These are phyloP conservation scores for Teratosphaeria nubilosa DNA, from an alignment of 2,329 filamentous ascomycete genomes.

Conservation along the genomic window DNA sequence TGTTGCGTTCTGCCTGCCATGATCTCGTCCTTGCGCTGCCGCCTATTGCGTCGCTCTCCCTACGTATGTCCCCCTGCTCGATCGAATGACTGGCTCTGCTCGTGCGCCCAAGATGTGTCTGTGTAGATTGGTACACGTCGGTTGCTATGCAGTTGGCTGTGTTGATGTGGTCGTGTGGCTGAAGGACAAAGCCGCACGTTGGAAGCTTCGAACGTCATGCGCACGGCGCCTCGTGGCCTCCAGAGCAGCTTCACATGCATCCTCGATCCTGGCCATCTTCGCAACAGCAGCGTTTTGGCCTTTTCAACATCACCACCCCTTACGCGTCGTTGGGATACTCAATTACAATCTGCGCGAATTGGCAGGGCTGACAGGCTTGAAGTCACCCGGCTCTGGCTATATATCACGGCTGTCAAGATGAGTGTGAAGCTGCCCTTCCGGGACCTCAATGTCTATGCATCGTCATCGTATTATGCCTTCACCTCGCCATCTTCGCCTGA, in stretches of 20 bases:
- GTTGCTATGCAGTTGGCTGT: background rate
- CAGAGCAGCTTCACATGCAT: background rate
- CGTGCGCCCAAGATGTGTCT: background rate
- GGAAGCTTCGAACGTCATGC: background rate
- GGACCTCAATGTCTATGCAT: slow-evolving; percentile 94
- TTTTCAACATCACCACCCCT: background rate
- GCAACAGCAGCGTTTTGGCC: background rate
- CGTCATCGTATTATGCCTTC: slow-evolving; percentile 88
- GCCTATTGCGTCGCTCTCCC: background rate
- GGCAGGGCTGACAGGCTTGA: background rate
- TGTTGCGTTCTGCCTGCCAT: slow-evolving; percentile 84
- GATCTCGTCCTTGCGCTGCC: slow-evolving; percentile 12
- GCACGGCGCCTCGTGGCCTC: background rate
- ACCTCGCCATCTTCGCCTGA: slow-evolving; percentile 88
- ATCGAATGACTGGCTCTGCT: background rate
- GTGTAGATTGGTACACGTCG: background rate
- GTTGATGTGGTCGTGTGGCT: background rate
- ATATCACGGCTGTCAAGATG: slow-evolving; percentile 28
- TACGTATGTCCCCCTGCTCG: background rate
- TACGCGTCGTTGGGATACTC: background rate
- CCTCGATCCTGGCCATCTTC: background rate
- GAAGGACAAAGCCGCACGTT: background rate
- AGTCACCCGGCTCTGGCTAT: background rate
- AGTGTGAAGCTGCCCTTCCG: slow-evolving; percentile 61
- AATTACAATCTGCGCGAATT: background rate